Conservation (phyloP, 2,329 filamentous ascomycete genomes). For the Penicillium crustosum region DNA sequence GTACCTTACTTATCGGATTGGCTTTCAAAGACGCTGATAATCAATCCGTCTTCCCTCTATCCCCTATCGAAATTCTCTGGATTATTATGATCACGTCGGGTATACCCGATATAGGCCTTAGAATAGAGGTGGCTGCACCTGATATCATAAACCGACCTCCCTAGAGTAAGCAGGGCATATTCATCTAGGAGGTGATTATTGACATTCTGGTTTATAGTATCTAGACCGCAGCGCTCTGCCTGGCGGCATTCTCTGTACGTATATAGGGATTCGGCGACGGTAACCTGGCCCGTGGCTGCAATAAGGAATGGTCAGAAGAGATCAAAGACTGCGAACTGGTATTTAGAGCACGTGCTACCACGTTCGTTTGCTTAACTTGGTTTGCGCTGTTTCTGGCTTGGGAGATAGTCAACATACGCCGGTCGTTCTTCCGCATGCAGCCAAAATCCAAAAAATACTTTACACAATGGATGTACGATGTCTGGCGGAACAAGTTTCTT, state of each 20-base stretch:
- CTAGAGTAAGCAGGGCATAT: slow-evolving; percentile 66
- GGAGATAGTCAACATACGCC: slow-evolving; percentile 71
- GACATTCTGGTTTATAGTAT: slow-evolving; percentile 76
- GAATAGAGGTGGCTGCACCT: slow-evolving; percentile 69
- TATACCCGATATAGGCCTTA: slow-evolving; percentile 80
- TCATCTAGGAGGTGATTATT: slow-evolving; percentile 70
- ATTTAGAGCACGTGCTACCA: slow-evolving; percentile 68
- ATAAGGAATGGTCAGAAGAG: slow-evolving; percentile 49
- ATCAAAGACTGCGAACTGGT: slow-evolving; percentile 57
- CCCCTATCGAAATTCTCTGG: slow-evolving; percentile 82
- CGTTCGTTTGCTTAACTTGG: slow-evolving; percentile 71
- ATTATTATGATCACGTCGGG: slow-evolving; percentile 88
- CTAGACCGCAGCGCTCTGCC: slow-evolving; percentile 67
- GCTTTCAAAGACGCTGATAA: no score
- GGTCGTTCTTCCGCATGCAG: slow-evolving; percentile 71
- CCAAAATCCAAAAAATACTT: slow-evolving; percentile 55
- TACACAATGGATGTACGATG: slow-evolving; percentile 63
- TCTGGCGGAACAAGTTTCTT: slow-evolving; percentile 70
- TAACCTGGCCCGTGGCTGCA: slow-evolving; percentile 59
- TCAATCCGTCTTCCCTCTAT: slow-evolving; percentile 24
- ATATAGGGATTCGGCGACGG: slow-evolving; percentile 60
- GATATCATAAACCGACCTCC: slow-evolving; percentile 78
- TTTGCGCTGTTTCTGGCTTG: slow-evolving; percentile 71
- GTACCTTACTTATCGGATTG: no score
- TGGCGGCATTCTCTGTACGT: slow-evolving; percentile 60